A percentile compares a stretch with the other conserved stretches of the same genome.
Evolutionary conservation across 176 grass and related monocot species (phyloP).

Genomic region (sorghum (Sorghum bicolor)): Sorghum_bicolor_NCBIv3 NC_012872.2:61551501-61552000

Average conservation of each 20-base stretch:
- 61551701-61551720: background rate
- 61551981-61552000: slow-evolving; percentile 71
- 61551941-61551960: slow-evolving; percentile 75
- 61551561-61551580: too few species aligned
- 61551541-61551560: too few species aligned
- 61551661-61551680: background rate
- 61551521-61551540: too few species aligned
- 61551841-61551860: background rate
- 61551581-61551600: background rate
- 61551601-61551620: background rate
- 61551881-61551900: background rate
- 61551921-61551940: background rate
- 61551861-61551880: background rate
- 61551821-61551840: slow-evolving; percentile 11
- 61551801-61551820: background rate
- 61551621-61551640: background rate
- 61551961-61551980: slow-evolving; percentile 70
- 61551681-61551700: background rate
- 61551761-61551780: background rate
- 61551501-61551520: too few species aligned
- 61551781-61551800: slow-evolving; percentile 9
- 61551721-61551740: background rate
- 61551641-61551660: background rate
- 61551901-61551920: background rate
- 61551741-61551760: background rate